Base-by-base conservation (phyloP, 306 rosid species). In the Argentina anserina region DNA sequence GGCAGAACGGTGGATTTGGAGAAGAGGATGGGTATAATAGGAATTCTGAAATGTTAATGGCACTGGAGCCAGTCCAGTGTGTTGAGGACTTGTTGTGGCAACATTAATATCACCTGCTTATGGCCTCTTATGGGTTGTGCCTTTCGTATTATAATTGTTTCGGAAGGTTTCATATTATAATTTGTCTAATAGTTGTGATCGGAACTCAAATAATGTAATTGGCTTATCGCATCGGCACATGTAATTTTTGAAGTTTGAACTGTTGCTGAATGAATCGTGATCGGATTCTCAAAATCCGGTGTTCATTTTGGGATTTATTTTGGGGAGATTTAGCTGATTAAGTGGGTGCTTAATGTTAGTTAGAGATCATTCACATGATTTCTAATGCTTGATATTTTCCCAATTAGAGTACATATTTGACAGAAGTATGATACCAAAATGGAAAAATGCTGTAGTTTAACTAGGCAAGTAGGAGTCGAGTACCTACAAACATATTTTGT, bases 31-130 rank as follows among this genome's bases (percentile, higher is more conserved):
- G 74, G 25, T 75, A 59, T 52, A 67, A 68, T 75, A 75, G 80
- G 50, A 77, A 77, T 71, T 68, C 75, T 65, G 76, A 78, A 39
- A 78, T 70, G 64, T 34, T 29, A 40, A 56, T 58, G 75, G 43
- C 69, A 65, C 50, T 75, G n/a, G 82, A 79, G 61, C 65, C 63
- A 52, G 73, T 43, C 7, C 50, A 75, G 33, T 39, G 50, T 77
- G 64, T 70, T 41, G 83, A 81, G 59, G 29, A 77, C 53, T 43
- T 75, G 64, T 55, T 79, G 72, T 84, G 87, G 87, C 81, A 71
- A 67, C 85, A 84, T 84, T 81, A 78, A 84, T 49, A 49, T 29
- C 52, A 14, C 33, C 26, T 52, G 8, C 3, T 6, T 36, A 26
- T 4, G 11, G 58, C 43, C 46, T 49, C n/a, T 33, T 14, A 37